Base-by-base conservation (phyloP, 1,284 basidiomycete species). In the Trichosporon sp. region DNA sequence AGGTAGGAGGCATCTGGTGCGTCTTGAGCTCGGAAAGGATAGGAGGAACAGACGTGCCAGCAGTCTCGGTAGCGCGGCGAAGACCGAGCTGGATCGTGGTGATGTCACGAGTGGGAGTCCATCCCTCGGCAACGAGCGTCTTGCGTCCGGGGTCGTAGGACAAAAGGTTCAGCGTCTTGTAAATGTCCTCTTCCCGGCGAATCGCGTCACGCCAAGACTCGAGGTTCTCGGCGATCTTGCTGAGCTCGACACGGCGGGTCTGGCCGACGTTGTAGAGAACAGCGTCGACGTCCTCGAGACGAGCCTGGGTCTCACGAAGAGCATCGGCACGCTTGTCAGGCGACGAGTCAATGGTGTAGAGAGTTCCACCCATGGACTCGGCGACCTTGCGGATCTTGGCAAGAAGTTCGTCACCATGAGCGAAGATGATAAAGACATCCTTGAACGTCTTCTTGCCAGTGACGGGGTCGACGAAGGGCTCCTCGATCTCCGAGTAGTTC, bases 361-460 rank as follows among this genome's bases (percentile, higher is more conserved):
- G 87, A 0, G 94, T 97, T 1, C 92, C 97, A 64, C 97, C 96
- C 93, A 99, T 98, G 38, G 93, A 96, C 85, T 98, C 97, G 63
- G 95, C 92, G 73, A 99, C 94, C 84, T 96, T 98, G 81, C 96
- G 93, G 81, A 99, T 98, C 88, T 99, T 99, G 77, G 92, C 89
- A 37, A 99, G 90, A 21, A 99, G 88, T 56, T 92, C 91, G 66
- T 94, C 90, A 43, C 97, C 97, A 79, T 99, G 97, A 0, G 96
- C 97, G 80, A 99, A 99, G 84, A 99, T 98, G 86, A 99, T 97
- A 86, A 99, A 99, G 59, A 99, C 97, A 77, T 98, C 96, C 88
- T 99, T 99, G 86, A 91, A 90, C 7, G 91, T 92, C 84, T 95
- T 92, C 48, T 86, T 87, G 56, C 91, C 91, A 1, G 91, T 92